Percentiles rank a stretch among this genome's conserved stretches.
Evolutionary conservation across 2,329 filamentous ascomycete species (phyloP).

Genomic region (Zymoseptoria brevis): DNA sequence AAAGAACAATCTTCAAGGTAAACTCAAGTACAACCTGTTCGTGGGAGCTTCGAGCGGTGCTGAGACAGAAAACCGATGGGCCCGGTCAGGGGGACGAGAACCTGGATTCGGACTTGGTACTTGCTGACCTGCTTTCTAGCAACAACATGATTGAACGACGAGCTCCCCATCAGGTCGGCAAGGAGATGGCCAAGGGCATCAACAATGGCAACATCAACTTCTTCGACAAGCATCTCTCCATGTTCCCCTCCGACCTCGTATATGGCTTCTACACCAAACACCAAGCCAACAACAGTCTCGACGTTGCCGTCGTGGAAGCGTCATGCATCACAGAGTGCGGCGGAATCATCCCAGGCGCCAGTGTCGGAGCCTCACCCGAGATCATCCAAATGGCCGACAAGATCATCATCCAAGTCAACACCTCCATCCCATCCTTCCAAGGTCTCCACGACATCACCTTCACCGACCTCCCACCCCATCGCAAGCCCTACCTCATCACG

Average conservation of each 20-base stretch:
- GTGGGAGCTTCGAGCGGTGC: conserved; percentile 84
- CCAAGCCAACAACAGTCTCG: conserved; percentile 63
- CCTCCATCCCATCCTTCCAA: conserved; percentile 72
- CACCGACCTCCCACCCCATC: conserved; percentile 70
- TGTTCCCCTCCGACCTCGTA: conserved; percentile 82
- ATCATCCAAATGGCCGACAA: conserved; percentile 87
- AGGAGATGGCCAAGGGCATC: conserved; percentile 82
- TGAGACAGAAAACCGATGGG: conserved; percentile 89
- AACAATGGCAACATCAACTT: conserved; percentile 84
- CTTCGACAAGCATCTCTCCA: conserved; percentile 88
- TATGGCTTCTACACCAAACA: conserved; percentile 72
- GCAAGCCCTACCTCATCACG: conserved; percentile 83
- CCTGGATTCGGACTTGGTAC: no score
- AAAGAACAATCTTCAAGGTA: conserved; percentile 72
- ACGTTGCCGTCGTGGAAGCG: conserved; percentile 75
- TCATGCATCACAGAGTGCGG: conserved; percentile 82
- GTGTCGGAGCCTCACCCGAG: conserved; percentile 73
- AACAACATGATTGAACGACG: conserved; percentile 86
- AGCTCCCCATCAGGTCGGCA: conserved; percentile 81
- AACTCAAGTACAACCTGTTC: conserved; percentile 80
- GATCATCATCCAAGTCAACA: conserved; percentile 91
- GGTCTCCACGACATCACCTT: conserved; percentile 86
- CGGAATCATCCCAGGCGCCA: conserved; percentile 79
- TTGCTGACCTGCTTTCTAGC: not conserved
- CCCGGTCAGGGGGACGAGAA: conserved; percentile 33